A percentile compares a stretch with the other conserved stretches of the same genome.
Evolutionary conservation across 2,329 filamentous ascomycete species (phyloP).

Genomic region (Colletotrichum salicis): DNA sequence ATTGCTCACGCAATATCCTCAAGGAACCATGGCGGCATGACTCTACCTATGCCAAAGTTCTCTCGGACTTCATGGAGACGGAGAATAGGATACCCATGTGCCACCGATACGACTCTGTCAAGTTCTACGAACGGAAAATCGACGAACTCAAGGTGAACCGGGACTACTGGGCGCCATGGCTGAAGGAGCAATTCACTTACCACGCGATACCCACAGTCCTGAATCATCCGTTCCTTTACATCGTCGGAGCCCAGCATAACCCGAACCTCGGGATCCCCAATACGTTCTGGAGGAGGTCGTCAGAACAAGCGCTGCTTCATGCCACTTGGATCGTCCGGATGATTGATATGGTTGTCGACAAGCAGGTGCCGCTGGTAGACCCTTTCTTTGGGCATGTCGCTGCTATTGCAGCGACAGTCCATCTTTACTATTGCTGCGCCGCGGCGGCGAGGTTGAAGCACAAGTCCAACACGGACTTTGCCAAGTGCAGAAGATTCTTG

Average conservation of each 20-base stretch:
- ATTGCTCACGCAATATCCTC: constrained; percentile 58
- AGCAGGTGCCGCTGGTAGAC: constrained; percentile 59
- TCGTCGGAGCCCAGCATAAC: constrained; percentile 62
- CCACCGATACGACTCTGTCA: constrained; percentile 63
- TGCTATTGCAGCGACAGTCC: constrained; percentile 63
- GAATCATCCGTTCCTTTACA: constrained; percentile 65
- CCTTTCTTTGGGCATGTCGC: constrained; percentile 63
- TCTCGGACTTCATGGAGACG: constrained; percentile 62
- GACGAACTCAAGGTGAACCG: constrained; percentile 57
- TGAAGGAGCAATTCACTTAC: constrained; percentile 64
- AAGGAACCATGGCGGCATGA: constrained; percentile 63
- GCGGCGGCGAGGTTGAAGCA: constrained; percentile 59
- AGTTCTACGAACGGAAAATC: constrained; percentile 60
- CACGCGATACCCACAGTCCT: constrained; percentile 61
- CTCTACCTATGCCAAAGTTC: constrained; percentile 61
- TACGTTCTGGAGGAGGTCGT: constrained; percentile 63
- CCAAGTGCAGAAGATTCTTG: constrained; percentile 60
- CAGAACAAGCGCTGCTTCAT: constrained; percentile 61
- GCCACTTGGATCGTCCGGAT: constrained; percentile 65
- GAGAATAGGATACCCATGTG: constrained; percentile 60
- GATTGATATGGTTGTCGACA: constrained; percentile 64
- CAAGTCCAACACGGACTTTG: constrained; percentile 63
- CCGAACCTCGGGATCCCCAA: constrained; percentile 63
- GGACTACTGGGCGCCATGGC: constrained; percentile 63
- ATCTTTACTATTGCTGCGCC: constrained; percentile 64